These are phyloP conservation scores for Corchorus olitorius DNA, from an alignment of 345 rosid genomes.

Conservation along the genomic window DNA sequence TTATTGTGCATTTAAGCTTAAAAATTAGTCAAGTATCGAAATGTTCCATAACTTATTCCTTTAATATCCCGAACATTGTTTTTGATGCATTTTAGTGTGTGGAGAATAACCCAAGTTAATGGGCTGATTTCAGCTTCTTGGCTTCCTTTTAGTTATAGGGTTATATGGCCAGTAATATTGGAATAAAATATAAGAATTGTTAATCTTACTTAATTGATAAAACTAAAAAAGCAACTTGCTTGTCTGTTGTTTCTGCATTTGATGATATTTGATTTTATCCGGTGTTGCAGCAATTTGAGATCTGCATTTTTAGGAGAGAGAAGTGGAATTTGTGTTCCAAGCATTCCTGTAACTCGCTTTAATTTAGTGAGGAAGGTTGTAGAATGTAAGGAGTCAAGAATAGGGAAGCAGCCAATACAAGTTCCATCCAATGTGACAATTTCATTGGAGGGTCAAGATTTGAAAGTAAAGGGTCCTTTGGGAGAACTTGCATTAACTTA, in stretches of 20 bases:
- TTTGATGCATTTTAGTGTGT: background rate
- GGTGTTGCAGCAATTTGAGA: constrained; percentile 60
- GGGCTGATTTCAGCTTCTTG: background rate
- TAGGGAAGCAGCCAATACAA: constrained; percentile 80
- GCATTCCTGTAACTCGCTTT: constrained; percentile 38
- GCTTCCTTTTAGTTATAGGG: background rate
- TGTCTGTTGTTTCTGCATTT: background rate
- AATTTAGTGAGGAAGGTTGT: constrained; percentile 51
- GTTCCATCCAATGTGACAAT: constrained; percentile 82
- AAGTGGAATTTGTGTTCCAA: constrained; percentile 42
- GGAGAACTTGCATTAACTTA: constrained; percentile 76
- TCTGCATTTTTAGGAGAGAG: constrained; percentile 71
- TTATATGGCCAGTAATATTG: background rate
- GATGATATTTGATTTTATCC: constrained; percentile 3
- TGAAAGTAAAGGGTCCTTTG: constrained; percentile 86
- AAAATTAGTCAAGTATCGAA: background rate
- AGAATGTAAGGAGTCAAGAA: constrained; percentile 92
- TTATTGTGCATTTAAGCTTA: no score
- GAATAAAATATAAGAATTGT: background rate
- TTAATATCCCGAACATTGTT: background rate
- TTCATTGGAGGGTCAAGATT: constrained; percentile 61
- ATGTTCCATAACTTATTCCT: background rate
- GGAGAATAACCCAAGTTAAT: background rate
- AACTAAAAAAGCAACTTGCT: background rate
- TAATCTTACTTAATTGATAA: background rate